phyloP scores from a whole-genome alignment of 2,329 filamentous ascomycete genomes.

The Fusarium globosum region DNA sequence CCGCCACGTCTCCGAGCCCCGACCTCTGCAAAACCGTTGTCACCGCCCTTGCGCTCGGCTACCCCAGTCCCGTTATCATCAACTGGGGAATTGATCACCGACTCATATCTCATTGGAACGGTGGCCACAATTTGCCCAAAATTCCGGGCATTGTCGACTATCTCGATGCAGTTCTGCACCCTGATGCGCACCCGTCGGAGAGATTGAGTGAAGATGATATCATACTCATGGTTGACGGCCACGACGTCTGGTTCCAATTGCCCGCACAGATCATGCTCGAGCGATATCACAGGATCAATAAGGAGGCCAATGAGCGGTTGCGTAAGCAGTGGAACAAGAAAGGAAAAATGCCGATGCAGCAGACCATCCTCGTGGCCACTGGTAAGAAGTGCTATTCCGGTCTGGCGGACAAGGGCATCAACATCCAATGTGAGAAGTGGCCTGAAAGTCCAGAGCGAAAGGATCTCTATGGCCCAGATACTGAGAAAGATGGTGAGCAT shows the following conservation, averaged over 20 bases:
- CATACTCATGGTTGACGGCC: slow-evolving; percentile 5
- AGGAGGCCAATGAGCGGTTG: not conserved
- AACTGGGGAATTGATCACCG: slow-evolving; percentile 11
- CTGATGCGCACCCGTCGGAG: slow-evolving; percentile 2
- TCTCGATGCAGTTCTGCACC: slow-evolving; percentile 16
- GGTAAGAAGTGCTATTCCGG: not conserved
- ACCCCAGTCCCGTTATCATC: slow-evolving; percentile 10
- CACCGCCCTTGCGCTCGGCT: slow-evolving; percentile 5
- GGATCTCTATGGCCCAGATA: not conserved
- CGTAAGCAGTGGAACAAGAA: not conserved
- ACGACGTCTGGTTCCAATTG: slow-evolving; percentile 9
- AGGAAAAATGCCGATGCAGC: not conserved
- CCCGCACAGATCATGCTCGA: not conserved
- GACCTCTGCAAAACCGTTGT: slow-evolving; percentile 14
- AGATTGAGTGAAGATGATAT: not conserved
- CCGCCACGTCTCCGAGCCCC: not conserved
- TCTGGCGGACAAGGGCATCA: not conserved
- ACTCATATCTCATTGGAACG: not conserved
- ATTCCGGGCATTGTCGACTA: slow-evolving; percentile 8
- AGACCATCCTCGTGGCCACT: not conserved
- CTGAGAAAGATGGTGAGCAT: not conserved
- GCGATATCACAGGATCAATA: slow-evolving; percentile 17
- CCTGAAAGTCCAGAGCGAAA: not conserved
- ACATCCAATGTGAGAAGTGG: not conserved
- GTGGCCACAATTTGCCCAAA: slow-evolving; percentile 1